Base-by-base conservation (phyloP, 177 flowering plant species). In the Vitis hybrid region DNA sequence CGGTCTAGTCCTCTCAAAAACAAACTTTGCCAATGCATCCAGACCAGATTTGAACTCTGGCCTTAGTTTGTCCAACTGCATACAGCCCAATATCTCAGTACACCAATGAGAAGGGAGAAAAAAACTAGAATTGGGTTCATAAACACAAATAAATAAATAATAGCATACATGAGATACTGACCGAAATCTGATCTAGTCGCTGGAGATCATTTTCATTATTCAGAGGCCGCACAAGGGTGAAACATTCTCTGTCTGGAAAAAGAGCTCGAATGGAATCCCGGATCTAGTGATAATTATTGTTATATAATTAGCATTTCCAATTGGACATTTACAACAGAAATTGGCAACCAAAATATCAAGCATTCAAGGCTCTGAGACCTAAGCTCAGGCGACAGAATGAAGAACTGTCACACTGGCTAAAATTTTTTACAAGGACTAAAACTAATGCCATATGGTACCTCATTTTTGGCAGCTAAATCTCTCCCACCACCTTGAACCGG, bases 241-340 rank as follows among this genome's bases (percentile, higher is more conserved):
- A 96, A 77, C 99, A 96, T 71, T 96, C 99, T 75, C 98, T 86
- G 74, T 94, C 98, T n/a, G 99, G 98, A 72, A 96, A 96, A 57
- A 96, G 88, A 71, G 99, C 97, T 72, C 97, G 86, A 75, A 96
- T 91, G n/a, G 99, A 96, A 60, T 94, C 97, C 35, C 99, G 89
- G 58, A 94, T 94, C 98, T 96, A 72, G 52, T 4, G 6, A 77
- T 21, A 10, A 64, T 57, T 18, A 58, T 52, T 50, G 46, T 27
- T 21, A 52, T 15, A 60, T 0, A 54, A 68, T 76, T 71, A 72
- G 68, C 50, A 62, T 16, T 64, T 46, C 65, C 55, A 60, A 46
- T 30, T 60, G n/a, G 14, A 24, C 40, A 68, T 56, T 10, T 15
- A 55, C 51, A 27, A 6, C 54, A 56, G 54, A 21, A 40, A 56